phyloP scores from a whole-genome alignment of 2,329 filamentous ascomycete species.

The Elsinoe fawcettii region DNA sequence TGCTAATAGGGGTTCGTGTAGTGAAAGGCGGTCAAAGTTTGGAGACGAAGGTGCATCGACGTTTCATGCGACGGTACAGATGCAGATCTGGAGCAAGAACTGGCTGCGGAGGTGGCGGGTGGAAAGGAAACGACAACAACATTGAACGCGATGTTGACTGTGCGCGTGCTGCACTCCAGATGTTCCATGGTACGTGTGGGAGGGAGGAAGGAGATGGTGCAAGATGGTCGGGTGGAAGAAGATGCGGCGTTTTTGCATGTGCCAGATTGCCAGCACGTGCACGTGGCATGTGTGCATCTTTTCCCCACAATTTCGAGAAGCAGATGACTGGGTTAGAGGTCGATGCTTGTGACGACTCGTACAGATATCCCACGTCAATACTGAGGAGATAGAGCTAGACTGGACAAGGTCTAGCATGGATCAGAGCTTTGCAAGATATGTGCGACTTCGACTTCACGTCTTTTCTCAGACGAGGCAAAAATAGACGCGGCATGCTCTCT shows the following conservation, averaged over 20 bases:
- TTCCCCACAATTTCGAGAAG: neutral
- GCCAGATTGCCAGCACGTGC: neutral
- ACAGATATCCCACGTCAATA: neutral
- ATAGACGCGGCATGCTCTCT: neutral
- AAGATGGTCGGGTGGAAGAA: neutral
- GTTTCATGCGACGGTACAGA: neutral
- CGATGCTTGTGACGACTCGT: neutral
- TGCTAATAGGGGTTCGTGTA: neutral
- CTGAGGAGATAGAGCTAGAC: neutral
- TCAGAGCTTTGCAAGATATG: neutral
- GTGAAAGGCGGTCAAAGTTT: neutral
- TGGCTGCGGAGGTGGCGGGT: neutral
- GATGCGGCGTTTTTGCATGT: neutral
- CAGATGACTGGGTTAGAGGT: neutral
- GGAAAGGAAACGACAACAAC: neutral
- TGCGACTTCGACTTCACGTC: neutral
- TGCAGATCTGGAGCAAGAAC: conserved; percentile 7
- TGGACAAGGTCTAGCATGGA: no score
- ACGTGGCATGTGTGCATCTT: neutral
- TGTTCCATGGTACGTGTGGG: neutral
- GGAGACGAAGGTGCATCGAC: conserved; percentile 10
- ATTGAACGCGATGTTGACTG: conserved; percentile 1
- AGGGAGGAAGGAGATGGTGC: no score
- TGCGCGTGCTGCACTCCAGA: neutral
- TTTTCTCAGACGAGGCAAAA: neutral